Evolutionary conservation across 306 rosid species (phyloP).

Genomic region (Prinsepia uniflora): DNA sequence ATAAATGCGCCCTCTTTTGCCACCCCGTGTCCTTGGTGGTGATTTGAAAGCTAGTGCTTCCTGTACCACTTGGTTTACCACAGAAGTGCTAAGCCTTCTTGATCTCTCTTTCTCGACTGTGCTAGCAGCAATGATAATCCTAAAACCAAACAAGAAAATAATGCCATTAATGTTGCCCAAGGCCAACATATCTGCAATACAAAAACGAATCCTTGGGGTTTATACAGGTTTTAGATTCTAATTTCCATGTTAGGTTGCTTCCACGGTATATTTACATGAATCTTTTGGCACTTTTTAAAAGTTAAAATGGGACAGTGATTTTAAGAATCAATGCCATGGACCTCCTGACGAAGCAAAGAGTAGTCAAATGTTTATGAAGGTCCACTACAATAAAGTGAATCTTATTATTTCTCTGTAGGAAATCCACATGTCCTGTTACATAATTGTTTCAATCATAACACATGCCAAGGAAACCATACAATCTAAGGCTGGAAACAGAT

Average conservation of each 20-base stretch:
- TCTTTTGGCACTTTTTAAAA: background rate
- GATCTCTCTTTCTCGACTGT: slow-evolving; percentile 89
- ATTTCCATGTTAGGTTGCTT: background rate
- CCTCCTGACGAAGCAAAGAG: background rate
- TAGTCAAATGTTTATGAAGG: background rate
- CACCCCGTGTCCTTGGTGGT: slow-evolving; percentile 91
- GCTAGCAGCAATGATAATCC: slow-evolving; percentile 84
- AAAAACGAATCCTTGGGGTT: background rate
- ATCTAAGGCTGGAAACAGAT: background rate
- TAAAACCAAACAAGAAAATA: slow-evolving; percentile 27
- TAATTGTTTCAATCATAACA: too few species aligned
- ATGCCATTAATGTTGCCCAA: background rate
- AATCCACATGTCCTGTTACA: too few species aligned
- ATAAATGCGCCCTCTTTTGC: slow-evolving; percentile 89
- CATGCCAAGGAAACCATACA: background rate
- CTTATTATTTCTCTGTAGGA: background rate
- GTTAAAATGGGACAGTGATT: background rate
- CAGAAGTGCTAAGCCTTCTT: slow-evolving; percentile 83
- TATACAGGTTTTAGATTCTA: background rate
- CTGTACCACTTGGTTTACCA: slow-evolving; percentile 77
- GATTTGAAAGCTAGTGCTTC: slow-evolving; percentile 91
- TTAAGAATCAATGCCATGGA: background rate
- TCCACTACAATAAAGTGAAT: background rate
- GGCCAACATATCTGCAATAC: background rate
- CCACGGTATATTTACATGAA: background rate